Conservation (phyloP, 192 early-diverging fungal genomes). For the Backusella liffmaniae region DNA sequence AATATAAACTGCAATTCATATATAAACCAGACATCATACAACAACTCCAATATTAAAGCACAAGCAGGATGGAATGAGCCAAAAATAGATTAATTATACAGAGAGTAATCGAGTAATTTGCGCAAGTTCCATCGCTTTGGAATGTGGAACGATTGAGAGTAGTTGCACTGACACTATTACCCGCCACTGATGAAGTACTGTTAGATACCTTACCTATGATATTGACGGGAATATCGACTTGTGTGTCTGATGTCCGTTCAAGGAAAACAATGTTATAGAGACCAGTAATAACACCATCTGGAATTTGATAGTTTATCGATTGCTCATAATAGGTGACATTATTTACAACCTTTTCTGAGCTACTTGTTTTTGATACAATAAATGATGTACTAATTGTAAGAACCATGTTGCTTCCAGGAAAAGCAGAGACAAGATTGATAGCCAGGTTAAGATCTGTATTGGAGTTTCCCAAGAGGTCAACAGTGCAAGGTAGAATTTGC, state of each 20-base stretch:
- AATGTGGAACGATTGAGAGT: not conserved
- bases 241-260: conserved; percentile 7
- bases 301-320: conserved; percentile 19
- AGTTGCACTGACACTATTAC: not conserved
- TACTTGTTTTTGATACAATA: conserved; percentile 12
- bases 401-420: not conserved
- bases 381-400: conserved; percentile 13
- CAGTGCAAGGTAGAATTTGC: conserved; percentile 26
- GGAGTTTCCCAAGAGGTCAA: not conserved
- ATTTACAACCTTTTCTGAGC: not conserved
- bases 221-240: conserved; percentile 10
- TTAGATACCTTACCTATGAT: not conserved
- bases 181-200: not conserved
- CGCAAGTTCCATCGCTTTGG: not conserved
- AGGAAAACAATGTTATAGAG: conserved; percentile 21
- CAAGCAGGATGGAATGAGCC: not conserved
- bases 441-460: conserved; percentile 21
- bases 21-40: too few relatives aligned
- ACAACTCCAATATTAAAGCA: not conserved
- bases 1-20: too few relatives aligned
- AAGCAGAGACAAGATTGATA: conserved; percentile 14
- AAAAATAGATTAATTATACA: not conserved
- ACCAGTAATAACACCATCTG: conserved; percentile 9
- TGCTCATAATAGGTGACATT: conserved; percentile 25
- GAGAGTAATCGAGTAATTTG: not conserved